phyloP scores from a whole-genome alignment of 805 yeast genomes.

The Candida krabiensis region DNA sequence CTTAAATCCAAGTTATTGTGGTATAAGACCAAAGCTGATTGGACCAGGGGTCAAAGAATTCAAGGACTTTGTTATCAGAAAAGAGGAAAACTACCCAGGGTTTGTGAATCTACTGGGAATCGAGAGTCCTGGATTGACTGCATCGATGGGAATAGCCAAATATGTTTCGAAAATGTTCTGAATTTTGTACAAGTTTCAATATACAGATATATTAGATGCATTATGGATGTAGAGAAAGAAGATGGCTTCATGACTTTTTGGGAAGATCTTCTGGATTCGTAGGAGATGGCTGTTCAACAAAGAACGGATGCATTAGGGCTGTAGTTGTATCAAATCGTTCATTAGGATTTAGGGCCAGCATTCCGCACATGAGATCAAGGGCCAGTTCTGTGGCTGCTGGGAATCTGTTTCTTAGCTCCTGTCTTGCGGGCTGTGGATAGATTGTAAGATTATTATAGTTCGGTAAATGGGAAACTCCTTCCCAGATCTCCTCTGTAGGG shows the following conservation, averaged over 20 bases:
- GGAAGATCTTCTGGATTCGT: constrained; percentile 69
- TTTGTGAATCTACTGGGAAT: constrained; percentile 80
- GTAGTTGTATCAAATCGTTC: constrained; percentile 62
- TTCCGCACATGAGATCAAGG: constrained; percentile 65
- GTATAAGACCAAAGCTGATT: constrained; percentile 78
- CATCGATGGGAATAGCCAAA: constrained; percentile 80
- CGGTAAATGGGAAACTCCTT: constrained; percentile 79
- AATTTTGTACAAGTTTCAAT: no score
- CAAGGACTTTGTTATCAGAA: constrained; percentile 71
- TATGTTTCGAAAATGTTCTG: constrained; percentile 47
- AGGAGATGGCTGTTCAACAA: constrained; percentile 72
- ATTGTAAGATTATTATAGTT: constrained; percentile 68
- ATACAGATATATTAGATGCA: no score
- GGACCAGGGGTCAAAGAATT: constrained; percentile 47
- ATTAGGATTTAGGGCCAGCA: constrained; percentile 80
- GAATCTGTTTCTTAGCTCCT: constrained; percentile 78
- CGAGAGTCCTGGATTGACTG: constrained; percentile 88
- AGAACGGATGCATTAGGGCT: constrained; percentile 67
- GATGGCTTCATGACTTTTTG: constrained; percentile 28
- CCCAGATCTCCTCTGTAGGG: constrained; percentile 92
- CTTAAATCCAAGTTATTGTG: constrained; percentile 69
- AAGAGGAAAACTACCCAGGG: constrained; percentile 73
- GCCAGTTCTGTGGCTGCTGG: constrained; percentile 90
- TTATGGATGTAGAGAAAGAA: constrained; percentile 7
- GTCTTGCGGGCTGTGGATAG: constrained; percentile 81